Conservation (phyloP, 371 early-diverging fungal species). For the Mucor plumbeus region DNA sequence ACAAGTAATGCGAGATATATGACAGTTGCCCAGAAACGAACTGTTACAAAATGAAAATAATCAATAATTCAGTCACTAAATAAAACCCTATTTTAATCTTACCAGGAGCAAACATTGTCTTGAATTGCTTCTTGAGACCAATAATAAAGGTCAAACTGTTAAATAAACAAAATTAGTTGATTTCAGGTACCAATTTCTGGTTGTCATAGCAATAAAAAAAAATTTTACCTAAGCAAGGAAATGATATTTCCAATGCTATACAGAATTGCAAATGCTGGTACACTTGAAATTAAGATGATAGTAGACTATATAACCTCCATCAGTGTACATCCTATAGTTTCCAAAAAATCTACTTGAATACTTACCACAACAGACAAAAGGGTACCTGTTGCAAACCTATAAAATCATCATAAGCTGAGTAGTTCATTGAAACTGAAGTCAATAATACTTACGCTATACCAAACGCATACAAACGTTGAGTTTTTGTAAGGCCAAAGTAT, state of each 20-base stretch:
- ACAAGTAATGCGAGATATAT: conserved; percentile 39
- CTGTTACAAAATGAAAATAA: conserved; percentile 4
- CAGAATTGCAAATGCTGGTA: conserved; percentile 83
- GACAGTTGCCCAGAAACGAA: conserved; percentile 50
- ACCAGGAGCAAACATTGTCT: conserved; percentile 85
- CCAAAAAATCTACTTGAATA: conserved; percentile 9
- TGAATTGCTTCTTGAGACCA: conserved; percentile 83
- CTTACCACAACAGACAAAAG: conserved; percentile 76
- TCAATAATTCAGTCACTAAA: neutral
- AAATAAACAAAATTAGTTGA: conserved; percentile 66
- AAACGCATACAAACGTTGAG: conserved; percentile 90
- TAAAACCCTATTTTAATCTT: conserved; percentile 6
- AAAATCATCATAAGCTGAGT: conserved; percentile 8
- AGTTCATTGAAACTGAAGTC: neutral
- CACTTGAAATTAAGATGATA: conserved; percentile 59
- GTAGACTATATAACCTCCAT: conserved; percentile 58
- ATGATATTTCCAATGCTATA: conserved; percentile 92
- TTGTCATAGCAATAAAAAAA: neutral
- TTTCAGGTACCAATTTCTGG: neutral
- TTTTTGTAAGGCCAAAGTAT: conserved; percentile 70
- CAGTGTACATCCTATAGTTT: conserved; percentile 3
- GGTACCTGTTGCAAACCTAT: conserved; percentile 74
- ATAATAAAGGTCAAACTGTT: conserved; percentile 89
- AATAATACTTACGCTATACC: conserved; percentile 65
- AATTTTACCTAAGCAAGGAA: conserved; percentile 72